Evolutionary conservation across 139 green algal genomes (phyloP), one percentile per base, ranked within the genome.

Genomic region (Ettlia oleoabundans): DNA sequence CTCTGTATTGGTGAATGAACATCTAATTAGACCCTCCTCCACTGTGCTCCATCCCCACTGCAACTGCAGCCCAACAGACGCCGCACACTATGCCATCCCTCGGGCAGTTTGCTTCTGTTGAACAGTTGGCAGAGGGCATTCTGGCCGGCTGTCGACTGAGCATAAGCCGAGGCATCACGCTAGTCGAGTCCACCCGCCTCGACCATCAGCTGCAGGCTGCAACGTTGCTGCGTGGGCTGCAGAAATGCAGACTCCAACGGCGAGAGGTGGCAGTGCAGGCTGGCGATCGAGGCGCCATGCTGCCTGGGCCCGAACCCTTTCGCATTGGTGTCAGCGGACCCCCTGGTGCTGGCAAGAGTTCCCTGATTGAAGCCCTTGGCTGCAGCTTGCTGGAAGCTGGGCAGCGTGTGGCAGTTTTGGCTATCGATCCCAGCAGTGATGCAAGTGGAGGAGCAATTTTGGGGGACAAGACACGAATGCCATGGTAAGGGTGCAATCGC

Each of bases 401-500:
- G 19, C 55, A 86, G 22, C 69, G 72, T 47, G 87, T 95, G 43
- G 91, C 91, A 13, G 91, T 94, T 55, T 81, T 94, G 47, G 92
- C 91, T 4, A 78, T 94, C 1, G 91, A 94, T 76, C 91, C 91
- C 13, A 91, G 83, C 41, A 91, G 84, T 8, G n/a, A 79, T 2
- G 37, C 71, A 26, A 86, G 82, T 61, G 88, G 88, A 5, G 88
- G 88, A 2, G 85, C 88, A 21, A 95, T 94, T 35, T 85, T 94
- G 21, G 91, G 91, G 1, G 91, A 94, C 70, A 95, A 95, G 83
- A 94, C 91, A 18, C 85, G 91, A 42, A 94, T 94, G 91, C 30
- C 86, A 4, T 35, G 73, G 75, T 81, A 40, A 21, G 75, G 15
- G 47, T 15, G n/a, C n/a, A n/a, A n/a, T n/a, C n/a, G n/a, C n/a